Evolutionary conservation across 2,329 filamentous ascomycete species (phyloP).

Genomic region (Sclerotinia sclerotiorum): DNA sequence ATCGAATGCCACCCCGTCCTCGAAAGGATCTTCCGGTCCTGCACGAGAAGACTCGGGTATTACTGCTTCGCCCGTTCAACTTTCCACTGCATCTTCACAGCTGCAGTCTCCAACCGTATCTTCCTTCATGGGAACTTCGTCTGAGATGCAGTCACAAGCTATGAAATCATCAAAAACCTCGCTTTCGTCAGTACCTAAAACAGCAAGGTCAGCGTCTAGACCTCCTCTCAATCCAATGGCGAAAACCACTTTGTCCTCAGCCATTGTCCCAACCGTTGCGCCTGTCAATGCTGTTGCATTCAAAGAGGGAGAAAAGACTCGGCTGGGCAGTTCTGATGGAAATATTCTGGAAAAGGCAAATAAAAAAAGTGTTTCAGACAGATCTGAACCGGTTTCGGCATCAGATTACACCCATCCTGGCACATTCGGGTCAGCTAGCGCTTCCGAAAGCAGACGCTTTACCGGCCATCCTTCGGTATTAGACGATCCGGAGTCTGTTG

Average conservation of each 20-base stretch:
- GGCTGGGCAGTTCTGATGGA: slow-evolving; percentile 36
- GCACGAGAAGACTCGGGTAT: slow-evolving; percentile 44
- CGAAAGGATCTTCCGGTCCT: slow-evolving; percentile 46
- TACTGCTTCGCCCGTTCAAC: slow-evolving; percentile 41
- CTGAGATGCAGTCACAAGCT: slow-evolving; percentile 38
- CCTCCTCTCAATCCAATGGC: slow-evolving; percentile 38
- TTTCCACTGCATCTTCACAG: slow-evolving; percentile 38
- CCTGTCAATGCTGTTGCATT: slow-evolving; percentile 52
- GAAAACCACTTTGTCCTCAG: slow-evolving; percentile 38
- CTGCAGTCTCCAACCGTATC: slow-evolving; percentile 39
- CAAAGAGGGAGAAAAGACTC: slow-evolving; percentile 49
- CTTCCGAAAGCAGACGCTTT: slow-evolving; percentile 24
- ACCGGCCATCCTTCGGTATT: slow-evolving; percentile 24
- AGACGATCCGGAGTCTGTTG: slow-evolving; percentile 32
- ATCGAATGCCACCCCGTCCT: slow-evolving; percentile 43
- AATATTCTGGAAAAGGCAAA: slow-evolving; percentile 14
- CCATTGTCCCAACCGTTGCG: slow-evolving; percentile 46
- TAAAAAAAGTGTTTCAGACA: slow-evolving; percentile 17
- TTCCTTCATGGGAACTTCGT: slow-evolving; percentile 35
- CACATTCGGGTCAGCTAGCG: slow-evolving; percentile 30
- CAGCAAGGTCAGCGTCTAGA: slow-evolving; percentile 36
- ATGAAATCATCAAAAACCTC: slow-evolving; percentile 39
- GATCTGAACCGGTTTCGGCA: neutral
- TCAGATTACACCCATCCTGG: slow-evolving; percentile 26
- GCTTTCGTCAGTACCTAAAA: slow-evolving; percentile 33